These are phyloP conservation scores for Saccharata proteae DNA, from an alignment of 2,329 filamentous ascomycete genomes.

Conservation along the genomic window DNA sequence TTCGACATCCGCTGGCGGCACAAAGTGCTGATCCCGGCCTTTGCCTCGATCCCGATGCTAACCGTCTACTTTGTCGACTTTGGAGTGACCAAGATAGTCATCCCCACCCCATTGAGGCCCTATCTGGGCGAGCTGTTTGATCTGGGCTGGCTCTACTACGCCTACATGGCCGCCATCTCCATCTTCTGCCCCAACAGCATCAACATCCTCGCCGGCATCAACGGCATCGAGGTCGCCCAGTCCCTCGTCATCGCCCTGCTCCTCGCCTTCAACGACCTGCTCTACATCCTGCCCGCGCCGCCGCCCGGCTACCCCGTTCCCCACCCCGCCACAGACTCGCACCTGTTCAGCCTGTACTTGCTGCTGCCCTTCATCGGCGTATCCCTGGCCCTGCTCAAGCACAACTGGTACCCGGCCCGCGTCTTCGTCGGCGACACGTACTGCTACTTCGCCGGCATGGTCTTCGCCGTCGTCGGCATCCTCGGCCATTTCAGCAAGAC, in stretches of 20 bases:
- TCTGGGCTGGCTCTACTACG: constrained; percentile 67
- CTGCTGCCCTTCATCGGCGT: constrained; percentile 90
- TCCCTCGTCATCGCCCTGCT: constrained; percentile 80
- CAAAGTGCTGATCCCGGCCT: constrained; percentile 94
- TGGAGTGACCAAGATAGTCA: constrained; percentile 87
- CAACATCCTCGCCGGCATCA: constrained; percentile 99
- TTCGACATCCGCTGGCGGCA: constrained; percentile 98
- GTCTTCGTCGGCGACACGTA: constrained; percentile 98
- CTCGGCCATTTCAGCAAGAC: constrained; percentile 98
- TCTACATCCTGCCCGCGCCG: constrained; percentile 67
- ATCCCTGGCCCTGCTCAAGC: constrained; percentile 69
- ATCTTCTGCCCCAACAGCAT: constrained; percentile 99
- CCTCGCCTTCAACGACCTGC: constrained; percentile 71
- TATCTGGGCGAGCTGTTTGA: constrained; percentile 80
- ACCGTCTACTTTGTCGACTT: constrained; percentile 98
- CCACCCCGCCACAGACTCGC: constrained; percentile 88
- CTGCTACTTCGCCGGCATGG: constrained; percentile 99
- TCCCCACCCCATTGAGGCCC: constrained; percentile 72
- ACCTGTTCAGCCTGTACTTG: constrained; percentile 91
- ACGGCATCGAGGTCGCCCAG: constrained; percentile 92
- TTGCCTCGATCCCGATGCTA: constrained; percentile 84
- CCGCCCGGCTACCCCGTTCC: constrained; percentile 49
- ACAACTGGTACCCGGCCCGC: constrained; percentile 92
- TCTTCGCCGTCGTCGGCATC: constrained; percentile 94
- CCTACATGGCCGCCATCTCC: constrained; percentile 90